Conservation (phyloP, 495 filamentous ascomycete genomes). For the Xylaria longipes region DNA sequence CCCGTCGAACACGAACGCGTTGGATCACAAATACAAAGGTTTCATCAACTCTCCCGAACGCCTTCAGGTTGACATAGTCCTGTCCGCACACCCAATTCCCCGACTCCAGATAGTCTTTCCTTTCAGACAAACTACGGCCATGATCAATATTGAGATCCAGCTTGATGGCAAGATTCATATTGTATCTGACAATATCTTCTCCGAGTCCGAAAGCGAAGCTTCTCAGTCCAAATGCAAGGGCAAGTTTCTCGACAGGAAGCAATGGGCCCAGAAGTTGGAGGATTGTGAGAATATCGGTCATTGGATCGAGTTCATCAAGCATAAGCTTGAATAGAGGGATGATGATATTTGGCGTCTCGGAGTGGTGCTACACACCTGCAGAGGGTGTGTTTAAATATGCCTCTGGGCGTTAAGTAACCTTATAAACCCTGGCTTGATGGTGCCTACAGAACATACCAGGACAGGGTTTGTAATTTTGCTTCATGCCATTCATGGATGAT, state of each 20-base stretch:
- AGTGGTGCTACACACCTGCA: background rate
- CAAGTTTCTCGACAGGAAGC: background rate
- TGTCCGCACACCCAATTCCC: conserved; percentile 54
- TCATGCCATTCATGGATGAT: background rate
- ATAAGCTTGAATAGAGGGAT: conserved; percentile 25
- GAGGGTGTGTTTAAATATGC: background rate
- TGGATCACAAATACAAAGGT: conserved; percentile 39
- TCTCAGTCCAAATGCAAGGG: conserved; percentile 21
- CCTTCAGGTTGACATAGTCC: conserved; percentile 54
- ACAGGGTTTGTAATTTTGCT: background rate
- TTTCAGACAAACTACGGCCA: conserved; percentile 47
- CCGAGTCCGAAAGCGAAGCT: conserved; percentile 25
- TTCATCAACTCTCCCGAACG: conserved; percentile 39
- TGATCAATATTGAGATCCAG: conserved; percentile 64
- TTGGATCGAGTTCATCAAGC: conserved; percentile 39
- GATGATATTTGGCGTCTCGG: background rate
- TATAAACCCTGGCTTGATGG: background rate
- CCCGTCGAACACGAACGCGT: conserved; percentile 30
- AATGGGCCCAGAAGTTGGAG: conserved; percentile 37
- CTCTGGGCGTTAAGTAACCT: background rate
- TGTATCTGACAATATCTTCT: conserved; percentile 49
- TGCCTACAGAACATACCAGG: background rate
- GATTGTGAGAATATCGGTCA: conserved; percentile 35
- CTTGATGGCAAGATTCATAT: conserved; percentile 64
- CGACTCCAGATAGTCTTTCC: conserved; percentile 59